Evolutionary conservation across 2,329 filamentous ascomycete genomes (phyloP), one percentile per base, ranked within the genome.

Genomic region (Alternaria atra): DNA sequence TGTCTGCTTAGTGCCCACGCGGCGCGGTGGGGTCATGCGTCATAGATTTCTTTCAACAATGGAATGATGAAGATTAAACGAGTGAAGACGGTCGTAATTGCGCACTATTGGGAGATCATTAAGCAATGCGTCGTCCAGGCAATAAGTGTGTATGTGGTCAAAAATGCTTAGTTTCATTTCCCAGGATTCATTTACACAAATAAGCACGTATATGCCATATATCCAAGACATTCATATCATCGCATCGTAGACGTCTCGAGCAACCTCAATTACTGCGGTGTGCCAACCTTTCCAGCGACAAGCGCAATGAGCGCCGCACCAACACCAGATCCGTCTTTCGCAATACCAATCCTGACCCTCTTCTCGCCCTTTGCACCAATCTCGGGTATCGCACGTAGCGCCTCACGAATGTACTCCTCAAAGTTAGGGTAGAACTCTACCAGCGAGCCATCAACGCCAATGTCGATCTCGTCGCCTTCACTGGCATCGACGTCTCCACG

Each of bases 341-440:
- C 95, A 73, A 98, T 95, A 23, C 94, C 95, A 73, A 99, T 97
- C 58, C 93, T 87, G 67, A 99, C 91, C 80, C 89, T 91, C 81
- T 91, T 90, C 67, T 96, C 93, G 10, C 94, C 93, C 58, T 86
- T 83, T 46, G 84, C 81, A 5, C 94, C 94, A 71, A 98, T 91
- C 63, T 90, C 88, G 15, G 92, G 86, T 54, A 97, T 88, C 57
- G 87, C 88, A 51, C 89, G 83, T 60, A 98, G 84, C 6, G 92
- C 92, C 75, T 97, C 91, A 64, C 94, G 87, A 64, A 98, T 91
- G 83, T 95, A 91, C 58, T 91, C 90, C 67, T 95, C 89, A 81
- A 97, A 99, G 74, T 89, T 90, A 8, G 95, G 95, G 79, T 98
- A 98, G 81, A 97, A 95, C 80, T 98, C 95, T 2, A 98, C 93